phyloP scores from a whole-genome alignment of 352 stramenopile species.

The Phytophthora multivora region DNA sequence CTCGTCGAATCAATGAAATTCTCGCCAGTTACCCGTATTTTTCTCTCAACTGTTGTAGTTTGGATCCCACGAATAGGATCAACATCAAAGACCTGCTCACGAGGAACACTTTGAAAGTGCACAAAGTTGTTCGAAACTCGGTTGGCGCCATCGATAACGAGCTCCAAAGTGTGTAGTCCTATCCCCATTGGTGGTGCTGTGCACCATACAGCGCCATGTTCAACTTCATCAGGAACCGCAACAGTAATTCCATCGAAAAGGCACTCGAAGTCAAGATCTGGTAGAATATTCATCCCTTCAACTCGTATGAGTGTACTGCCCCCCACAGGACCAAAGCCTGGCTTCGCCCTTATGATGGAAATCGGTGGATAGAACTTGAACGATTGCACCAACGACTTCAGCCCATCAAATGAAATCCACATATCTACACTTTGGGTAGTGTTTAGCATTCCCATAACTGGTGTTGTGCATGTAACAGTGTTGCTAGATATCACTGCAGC shows the following conservation, averaged over 20 bases:
- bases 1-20: conserved; percentile 56
- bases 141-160: conserved; percentile 28
- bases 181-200: conserved; percentile 27
- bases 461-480: conserved; percentile 30
- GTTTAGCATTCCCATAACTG: conserved; percentile 12
- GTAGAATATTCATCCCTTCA: conserved; percentile 25
- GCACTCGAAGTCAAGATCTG: conserved; percentile 30
- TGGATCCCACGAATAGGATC: conserved; percentile 34
- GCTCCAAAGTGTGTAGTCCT: conserved; percentile 36
- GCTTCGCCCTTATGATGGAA: conserved; percentile 17
- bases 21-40: conserved; percentile 40
- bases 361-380: conserved; percentile 32
- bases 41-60: conserved; percentile 17
- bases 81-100: conserved; percentile 38
- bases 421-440: conserved; percentile 19
- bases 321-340: conserved; percentile 36
- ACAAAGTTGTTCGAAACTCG: conserved; percentile 34
- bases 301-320: conserved; percentile 39
- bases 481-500: conserved; percentile 26
- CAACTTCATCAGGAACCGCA: conserved; percentile 7
- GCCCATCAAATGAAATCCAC: conserved; percentile 40
- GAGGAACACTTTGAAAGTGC: conserved; percentile 36
- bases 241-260: conserved; percentile 33
- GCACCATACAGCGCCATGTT: conserved; percentile 23
- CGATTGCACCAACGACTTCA: conserved; percentile 22